Evolutionary conservation across 805 yeast genomes (phyloP).

Genomic region (Starmerella ratchasimensis): DNA sequence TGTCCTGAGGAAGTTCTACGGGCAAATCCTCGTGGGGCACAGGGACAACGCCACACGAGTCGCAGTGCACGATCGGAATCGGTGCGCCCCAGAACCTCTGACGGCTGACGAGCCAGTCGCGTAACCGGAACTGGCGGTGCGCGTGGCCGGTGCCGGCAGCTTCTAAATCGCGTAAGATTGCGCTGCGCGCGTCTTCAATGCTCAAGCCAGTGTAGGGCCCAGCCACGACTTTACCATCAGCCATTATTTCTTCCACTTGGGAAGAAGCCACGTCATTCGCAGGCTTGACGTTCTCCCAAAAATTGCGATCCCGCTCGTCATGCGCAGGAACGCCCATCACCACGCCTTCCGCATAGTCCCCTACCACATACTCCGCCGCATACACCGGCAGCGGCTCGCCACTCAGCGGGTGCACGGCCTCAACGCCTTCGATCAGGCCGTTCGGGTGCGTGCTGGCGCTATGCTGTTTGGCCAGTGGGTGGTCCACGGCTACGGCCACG

Average conservation of each 20-base stretch:
- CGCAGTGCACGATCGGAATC: constrained; percentile 85
- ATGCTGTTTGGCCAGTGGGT: constrained; percentile 38
- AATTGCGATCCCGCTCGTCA: constrained; percentile 68
- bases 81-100: constrained; percentile 99
- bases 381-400: constrained; percentile 50
- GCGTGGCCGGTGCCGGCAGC: constrained; percentile 32
- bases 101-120: constrained; percentile 92
- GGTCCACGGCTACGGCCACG: constrained; percentile 62
- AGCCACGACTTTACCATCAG: constrained; percentile 29
- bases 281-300: constrained; percentile 47
- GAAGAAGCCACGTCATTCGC: not conserved
- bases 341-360: constrained; percentile 77
- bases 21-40: constrained; percentile 85
- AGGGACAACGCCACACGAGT: constrained; percentile 74
- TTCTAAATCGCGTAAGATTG: constrained; percentile 34
- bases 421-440: constrained; percentile 32
- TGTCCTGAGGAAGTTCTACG: constrained; percentile 51
- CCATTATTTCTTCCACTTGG: constrained; percentile 24
- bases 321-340: constrained; percentile 98
- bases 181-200: constrained; percentile 37
- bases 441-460: constrained; percentile 33
- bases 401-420: constrained; percentile 45
- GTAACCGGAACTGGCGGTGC: constrained; percentile 45
- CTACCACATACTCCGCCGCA: constrained; percentile 82
- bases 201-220: constrained; percentile 40